phyloP scores from a whole-genome alignment of 2,329 filamentous ascomycete species.

The Coniochaeta sp. region DNA sequence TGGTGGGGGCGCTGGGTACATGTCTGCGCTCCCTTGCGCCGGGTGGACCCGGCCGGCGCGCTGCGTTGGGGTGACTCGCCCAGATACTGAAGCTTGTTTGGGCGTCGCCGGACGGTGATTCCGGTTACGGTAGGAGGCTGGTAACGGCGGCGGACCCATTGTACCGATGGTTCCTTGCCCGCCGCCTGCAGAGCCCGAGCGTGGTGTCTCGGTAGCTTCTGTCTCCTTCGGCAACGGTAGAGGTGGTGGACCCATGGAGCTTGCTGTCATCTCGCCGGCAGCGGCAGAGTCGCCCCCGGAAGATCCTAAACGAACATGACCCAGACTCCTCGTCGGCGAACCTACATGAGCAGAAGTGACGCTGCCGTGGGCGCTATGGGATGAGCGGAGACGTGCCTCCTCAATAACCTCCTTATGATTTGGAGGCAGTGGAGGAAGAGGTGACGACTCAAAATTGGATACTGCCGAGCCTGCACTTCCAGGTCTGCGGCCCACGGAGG shows the following conservation, averaged over 20 bases:
- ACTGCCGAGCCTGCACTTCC: slow-evolving; percentile 57
- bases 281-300: neutral
- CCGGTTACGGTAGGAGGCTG: slow-evolving; percentile 55
- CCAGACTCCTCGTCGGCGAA: slow-evolving; percentile 45
- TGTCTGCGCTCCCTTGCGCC: slow-evolving; percentile 33
- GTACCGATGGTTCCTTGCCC: slow-evolving; percentile 17
- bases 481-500: slow-evolving; percentile 43
- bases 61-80: slow-evolving; percentile 52
- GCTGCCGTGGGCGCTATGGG: slow-evolving; percentile 26
- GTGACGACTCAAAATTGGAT: slow-evolving; percentile 18
- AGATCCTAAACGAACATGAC: neutral
- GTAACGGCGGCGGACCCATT: slow-evolving; percentile 82
- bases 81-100: slow-evolving; percentile 39
- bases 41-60: slow-evolving; percentile 36
- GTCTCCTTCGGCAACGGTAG: slow-evolving; percentile 45
- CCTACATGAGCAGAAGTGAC: slow-evolving; percentile 52
- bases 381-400: slow-evolving; percentile 58
- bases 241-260: neutral
- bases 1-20: slow-evolving; percentile 35
- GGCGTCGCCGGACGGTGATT: slow-evolving; percentile 54
- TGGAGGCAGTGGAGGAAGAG: slow-evolving; percentile 63
- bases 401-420: slow-evolving; percentile 84
- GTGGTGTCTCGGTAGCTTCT: slow-evolving; percentile 75
- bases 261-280: neutral
- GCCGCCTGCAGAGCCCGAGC: slow-evolving; percentile 44